Evolutionary conservation across 73 alveolate species (phyloP), one percentile per base, ranked within the genome.

Genomic region (Diophrys appendiculata): DNA sequence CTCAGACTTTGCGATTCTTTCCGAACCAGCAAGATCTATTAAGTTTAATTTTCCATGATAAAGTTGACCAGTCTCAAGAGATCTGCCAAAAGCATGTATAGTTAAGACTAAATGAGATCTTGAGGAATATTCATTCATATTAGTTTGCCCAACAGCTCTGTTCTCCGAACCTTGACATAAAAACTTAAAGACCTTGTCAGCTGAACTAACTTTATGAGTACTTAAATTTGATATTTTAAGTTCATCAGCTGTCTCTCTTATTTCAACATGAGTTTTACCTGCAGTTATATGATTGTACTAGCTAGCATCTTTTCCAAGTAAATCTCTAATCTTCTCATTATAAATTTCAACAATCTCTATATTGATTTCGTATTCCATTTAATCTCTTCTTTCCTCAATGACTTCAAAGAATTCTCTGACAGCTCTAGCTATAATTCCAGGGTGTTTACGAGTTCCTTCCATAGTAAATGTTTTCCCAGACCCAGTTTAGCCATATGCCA

Each of bases 11-110:
- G 76, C 73, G 25, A 78, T 65, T 74, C 98, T 92, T 82, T 97
- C 99, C 52, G 97, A 89, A 5, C 99, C 99, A 0, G 99, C 99
- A 33, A 97, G 76, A 86, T 97, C 99, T 5, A 97, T 91, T 52
- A 97, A 82, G 86, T 94, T 94, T 64, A 97, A 80, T 69, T 95
- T 91, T 30, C 99, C 98, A 65, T 90, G 83, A 31, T 81, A 76
- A 0, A 53, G 74, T 29, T 74, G 73, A 18, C 74, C 52, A 13
- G 81, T 60, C 33, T 52, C 71, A 0, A 68, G 80, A 32, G 83
- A 52, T 24, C 86, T 76, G 13, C 94, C 93, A 69, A 87, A 76
- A 13, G 91, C 72, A 71, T 91, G 68, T 65, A 97, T 81, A 43
- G 94, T 88, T 86, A 95, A 88, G 31, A 97, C 86, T 52, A 91